These are phyloP conservation scores for Gloeophyllum trabeum DNA, from an alignment of 768 basidiomycete species.

Conservation along the genomic window DNA sequence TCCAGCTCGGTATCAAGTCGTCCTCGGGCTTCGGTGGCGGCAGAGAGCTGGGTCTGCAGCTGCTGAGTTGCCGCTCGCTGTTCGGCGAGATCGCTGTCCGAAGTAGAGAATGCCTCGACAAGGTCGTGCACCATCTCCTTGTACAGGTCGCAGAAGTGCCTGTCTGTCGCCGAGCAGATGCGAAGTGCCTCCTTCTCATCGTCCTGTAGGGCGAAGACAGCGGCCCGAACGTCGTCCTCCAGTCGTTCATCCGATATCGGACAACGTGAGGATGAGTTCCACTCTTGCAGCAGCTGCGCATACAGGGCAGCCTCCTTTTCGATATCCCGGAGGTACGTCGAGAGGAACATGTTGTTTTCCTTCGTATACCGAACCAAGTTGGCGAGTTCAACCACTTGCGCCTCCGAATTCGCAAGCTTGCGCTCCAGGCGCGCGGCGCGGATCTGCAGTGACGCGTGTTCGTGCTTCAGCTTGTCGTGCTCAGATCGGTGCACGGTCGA, in stretches of 20 bases:
- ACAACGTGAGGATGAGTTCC: not conserved
- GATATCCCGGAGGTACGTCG: slow-evolving; percentile 10
- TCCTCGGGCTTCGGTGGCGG: no score
- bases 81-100: no score
- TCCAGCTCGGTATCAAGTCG: not conserved
- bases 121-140: no score
- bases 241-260: not conserved
- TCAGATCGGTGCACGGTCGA: slow-evolving; percentile 26
- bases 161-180: no score
- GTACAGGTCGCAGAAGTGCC: no score
- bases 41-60: no score
- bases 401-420: slow-evolving; percentile 58
- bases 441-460: slow-evolving; percentile 26
- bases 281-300: not conserved
- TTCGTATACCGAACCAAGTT: slow-evolving; percentile 47
- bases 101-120: no score
- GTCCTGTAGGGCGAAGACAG: no score
- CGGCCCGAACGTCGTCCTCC: no score
- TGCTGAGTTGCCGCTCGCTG: no score
- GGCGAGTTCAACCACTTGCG: slow-evolving; percentile 53
- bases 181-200: no score
- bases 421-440: slow-evolving; percentile 47
- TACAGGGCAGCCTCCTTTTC: slow-evolving; percentile 11
- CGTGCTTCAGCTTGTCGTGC: slow-evolving; percentile 27
- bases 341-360: slow-evolving; percentile 38